Evolutionary conservation across 2,329 filamentous ascomycete genomes (phyloP), one percentile per base, ranked within the genome.

Genomic region (Pseudogymnoascus verrucosus): DNA sequence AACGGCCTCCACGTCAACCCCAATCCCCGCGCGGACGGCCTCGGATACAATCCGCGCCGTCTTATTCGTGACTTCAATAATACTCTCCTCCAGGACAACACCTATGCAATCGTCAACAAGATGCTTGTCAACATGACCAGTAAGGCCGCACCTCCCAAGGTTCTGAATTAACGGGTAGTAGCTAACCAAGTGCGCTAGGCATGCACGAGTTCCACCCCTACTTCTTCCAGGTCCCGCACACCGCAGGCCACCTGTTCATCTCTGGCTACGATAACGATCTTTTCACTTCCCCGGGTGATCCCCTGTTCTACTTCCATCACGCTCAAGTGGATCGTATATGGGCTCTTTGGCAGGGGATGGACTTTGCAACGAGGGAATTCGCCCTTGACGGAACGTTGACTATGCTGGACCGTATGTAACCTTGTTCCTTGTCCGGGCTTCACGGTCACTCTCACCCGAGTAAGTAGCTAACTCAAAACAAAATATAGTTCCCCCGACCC

Each of bases 141-240:
- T 54, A 31, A 54, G 23, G 5, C 14, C 14, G 3, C 44, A 54
- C 14, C 14, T 28, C 1, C 7, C 12, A n/a, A 14, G 14, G 21
- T 28, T 54, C 44, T 28, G 14, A 23, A 8, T 65, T 67, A 59
- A 71, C 71, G 44, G 74, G 79, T 62, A 65, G 68, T 10, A 69
- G 73, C 60, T 80, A 80, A 69, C 77, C 79, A 69, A 72, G 73
- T 67, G 69, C 68, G 42, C 78, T 79, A 76, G 77, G 79, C 65
- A 71, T 71, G 12, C 73, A 76, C 61, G 71, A 67, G n/a, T 51
- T 51, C 21, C 44, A 51, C n/a, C 44, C 44, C 44, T 51, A 51
- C 23, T 51, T 51, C 44, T 51, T 51, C 23, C 21, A 51, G 44
- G 44, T 51, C 23, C 44, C 44, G 14, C 44, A 51, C 23, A 51